Evolutionary conservation across 2,329 filamentous ascomycete genomes (phyloP).

Genomic region (Ampelomyces quisqualis): DNA sequence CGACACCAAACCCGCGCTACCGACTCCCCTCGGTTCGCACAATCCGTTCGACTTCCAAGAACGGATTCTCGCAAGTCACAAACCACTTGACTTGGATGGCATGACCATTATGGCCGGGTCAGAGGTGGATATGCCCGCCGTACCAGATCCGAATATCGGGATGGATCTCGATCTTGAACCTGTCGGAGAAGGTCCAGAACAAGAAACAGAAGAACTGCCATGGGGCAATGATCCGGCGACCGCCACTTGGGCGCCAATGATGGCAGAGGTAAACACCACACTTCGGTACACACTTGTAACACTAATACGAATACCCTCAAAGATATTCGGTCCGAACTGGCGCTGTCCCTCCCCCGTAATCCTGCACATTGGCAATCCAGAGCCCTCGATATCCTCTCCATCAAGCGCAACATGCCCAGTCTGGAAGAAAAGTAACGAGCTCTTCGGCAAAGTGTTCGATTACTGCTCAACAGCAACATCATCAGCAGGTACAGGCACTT

Average conservation of each 20-base stretch:
- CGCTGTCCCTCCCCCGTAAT: constrained; percentile 32
- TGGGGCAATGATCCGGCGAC: constrained; percentile 21
- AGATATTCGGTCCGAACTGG: constrained; percentile 37
- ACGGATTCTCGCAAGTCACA: constrained; percentile 5
- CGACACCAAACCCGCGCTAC: constrained; percentile 17
- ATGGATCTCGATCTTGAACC: constrained; percentile 19
- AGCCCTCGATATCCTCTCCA: constrained; percentile 1
- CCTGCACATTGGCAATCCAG: constrained; percentile 31
- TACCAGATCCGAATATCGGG: constrained; percentile 6
- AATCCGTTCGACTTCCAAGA: constrained; percentile 18
- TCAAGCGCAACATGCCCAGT: constrained; percentile 23
- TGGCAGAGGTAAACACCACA: constrained; percentile 23
- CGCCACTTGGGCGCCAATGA: constrained; percentile 31
- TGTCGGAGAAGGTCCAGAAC: constrained; percentile 14
- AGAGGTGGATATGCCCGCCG: constrained; percentile 6
- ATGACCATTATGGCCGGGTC: constrained; percentile 28
- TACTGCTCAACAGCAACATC: constrained; percentile 15
- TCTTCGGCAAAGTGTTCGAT: constrained; percentile 32
- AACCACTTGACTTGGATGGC: constrained; percentile 34
- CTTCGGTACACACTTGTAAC: too few relatives aligned
- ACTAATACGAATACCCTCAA: constrained; percentile 3
- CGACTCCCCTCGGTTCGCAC: constrained; percentile 10
- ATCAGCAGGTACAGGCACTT: constrained; percentile 1
- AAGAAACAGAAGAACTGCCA: constrained; percentile 11
- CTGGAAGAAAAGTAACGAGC: constrained; percentile 35